Base-by-base conservation (phyloP, 1,284 basidiomycete species). In the Malassezia nana region DNA sequence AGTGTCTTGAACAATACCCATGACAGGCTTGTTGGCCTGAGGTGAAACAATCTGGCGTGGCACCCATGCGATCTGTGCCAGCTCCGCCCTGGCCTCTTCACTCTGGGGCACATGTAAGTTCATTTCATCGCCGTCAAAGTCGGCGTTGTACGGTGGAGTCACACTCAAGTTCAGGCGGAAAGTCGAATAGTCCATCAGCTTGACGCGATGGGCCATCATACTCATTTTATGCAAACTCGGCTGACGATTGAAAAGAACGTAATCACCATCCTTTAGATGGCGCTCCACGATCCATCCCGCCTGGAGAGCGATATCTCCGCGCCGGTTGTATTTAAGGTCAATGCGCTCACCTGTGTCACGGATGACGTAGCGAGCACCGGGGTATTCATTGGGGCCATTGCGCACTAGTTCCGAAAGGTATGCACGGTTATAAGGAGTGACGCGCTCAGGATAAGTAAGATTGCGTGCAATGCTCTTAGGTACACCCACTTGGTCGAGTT, bases 161-260 rank as follows among this genome's bases (percentile, higher is more conserved):
- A 95, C 91, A 58, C 90, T 94, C 60, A 95, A 83, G 75, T 96
- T 96, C 61, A 95, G 78, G 58, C 92, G 90, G 79, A 95, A 96
- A 55, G 92, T 89, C 86, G 94, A 98, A 76, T 96, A 98, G 30
- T 89, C 87, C 91, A 98, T 95, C 54, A 99, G 79, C 73, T 88
- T 89, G 46, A 98, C 87, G 35, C 94, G 83, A 78, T 99, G 94
- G 76, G 88, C 89, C 94, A 98, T 98, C 94, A 98, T 98, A 80
- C 88, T 92, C 94, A 98, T 98, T 77, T 98, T 99, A 78, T 99
- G 94, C 76, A 98, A 77, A 80, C 84, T 88, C 2, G 94, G 94
- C 74, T 98, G 94, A 60, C 94, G 91, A 76, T 98, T 98, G 80
- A 99, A 98, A 46, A 98, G 78, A 30, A 98, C 88, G 68, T 82